Conservation (phyloP, 352 stramenopile genomes). For the Pythium periplocum region DNA sequence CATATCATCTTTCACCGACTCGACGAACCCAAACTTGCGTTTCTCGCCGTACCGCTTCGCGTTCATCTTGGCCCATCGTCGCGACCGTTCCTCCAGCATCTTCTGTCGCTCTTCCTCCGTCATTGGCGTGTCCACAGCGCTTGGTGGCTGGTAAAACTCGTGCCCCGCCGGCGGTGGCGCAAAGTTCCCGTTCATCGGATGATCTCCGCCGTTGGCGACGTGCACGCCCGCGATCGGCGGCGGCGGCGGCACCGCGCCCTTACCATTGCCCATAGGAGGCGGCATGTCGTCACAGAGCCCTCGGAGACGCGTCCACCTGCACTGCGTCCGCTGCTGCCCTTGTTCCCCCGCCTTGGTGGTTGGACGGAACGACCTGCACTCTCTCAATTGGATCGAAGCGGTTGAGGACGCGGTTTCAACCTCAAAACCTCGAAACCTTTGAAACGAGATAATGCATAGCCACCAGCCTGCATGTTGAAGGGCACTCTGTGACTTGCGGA, state of each 20-base stretch:
- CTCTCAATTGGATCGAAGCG: conserved; percentile 16
- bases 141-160: no score
- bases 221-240: conserved; percentile 22
- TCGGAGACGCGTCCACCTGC: neutral
- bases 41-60: conserved; percentile 94
- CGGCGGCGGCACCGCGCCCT: conserved; percentile 17
- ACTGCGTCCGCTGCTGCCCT: neutral
- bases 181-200: neutral
- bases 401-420: conserved; percentile 5
- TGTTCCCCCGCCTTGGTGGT: conserved; percentile 1
- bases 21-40: conserved; percentile 92
- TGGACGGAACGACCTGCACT: conserved; percentile 11
- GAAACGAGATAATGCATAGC: conserved; percentile 20
- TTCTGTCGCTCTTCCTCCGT: conserved; percentile 54
- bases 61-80: conserved; percentile 88
- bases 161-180: no score
- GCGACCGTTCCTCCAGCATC: conserved; percentile 75
- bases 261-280: conserved; percentile 5
- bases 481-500: neutral
- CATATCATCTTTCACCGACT: conserved; percentile 90
- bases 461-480: conserved; percentile 1
- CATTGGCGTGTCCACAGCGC: conserved; percentile 6
- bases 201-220: conserved; percentile 2
- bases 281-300: neutral
- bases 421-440: conserved; percentile 17